These are phyloP conservation scores for Carallia pectinifolia DNA, from an alignment of 345 rosid genomes.

Conservation along the genomic window DNA sequence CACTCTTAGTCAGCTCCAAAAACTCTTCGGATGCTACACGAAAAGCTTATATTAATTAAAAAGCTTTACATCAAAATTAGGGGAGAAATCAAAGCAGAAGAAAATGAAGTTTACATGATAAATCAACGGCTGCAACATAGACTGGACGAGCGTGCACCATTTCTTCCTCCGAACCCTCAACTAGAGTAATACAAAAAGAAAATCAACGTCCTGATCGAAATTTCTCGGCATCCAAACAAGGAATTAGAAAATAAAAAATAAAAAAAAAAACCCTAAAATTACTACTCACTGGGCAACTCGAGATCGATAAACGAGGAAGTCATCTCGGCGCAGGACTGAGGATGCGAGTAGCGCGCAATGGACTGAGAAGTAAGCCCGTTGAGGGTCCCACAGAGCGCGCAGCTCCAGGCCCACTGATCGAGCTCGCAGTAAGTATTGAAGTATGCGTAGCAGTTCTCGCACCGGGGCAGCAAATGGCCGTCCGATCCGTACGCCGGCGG, in stretches of 20 bases:
- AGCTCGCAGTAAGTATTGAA: conserved; percentile 90
- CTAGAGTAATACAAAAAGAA: conserved; percentile 30
- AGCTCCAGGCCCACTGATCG: conserved; percentile 97
- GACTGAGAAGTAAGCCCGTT: conserved; percentile 74
- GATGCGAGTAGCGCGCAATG: conserved; percentile 73
- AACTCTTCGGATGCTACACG: conserved; percentile 91
- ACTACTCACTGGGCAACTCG: conserved; percentile 66
- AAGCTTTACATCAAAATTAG: not conserved
- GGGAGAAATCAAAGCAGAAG: not conserved
- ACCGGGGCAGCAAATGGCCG: conserved; percentile 80
- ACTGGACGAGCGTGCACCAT: conserved; percentile 77
- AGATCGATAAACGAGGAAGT: conserved; percentile 92
- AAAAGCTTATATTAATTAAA: not conserved
- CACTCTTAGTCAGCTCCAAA: conserved; percentile 95
- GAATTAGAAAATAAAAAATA: not conserved
- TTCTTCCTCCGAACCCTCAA: conserved; percentile 78
- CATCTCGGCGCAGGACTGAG: conserved; percentile 84
- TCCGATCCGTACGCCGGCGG: conserved; percentile 74
- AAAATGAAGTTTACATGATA: conserved; percentile 61
- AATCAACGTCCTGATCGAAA: not conserved
- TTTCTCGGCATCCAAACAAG: not conserved
- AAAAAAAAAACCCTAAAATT: not conserved
- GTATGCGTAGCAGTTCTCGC: conserved; percentile 92
- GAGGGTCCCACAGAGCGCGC: conserved; percentile 87
- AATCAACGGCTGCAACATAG: conserved; percentile 94